phyloP scores from a whole-genome alignment of 345 rosid genomes.

The Hirschfeldia incana region DNA sequence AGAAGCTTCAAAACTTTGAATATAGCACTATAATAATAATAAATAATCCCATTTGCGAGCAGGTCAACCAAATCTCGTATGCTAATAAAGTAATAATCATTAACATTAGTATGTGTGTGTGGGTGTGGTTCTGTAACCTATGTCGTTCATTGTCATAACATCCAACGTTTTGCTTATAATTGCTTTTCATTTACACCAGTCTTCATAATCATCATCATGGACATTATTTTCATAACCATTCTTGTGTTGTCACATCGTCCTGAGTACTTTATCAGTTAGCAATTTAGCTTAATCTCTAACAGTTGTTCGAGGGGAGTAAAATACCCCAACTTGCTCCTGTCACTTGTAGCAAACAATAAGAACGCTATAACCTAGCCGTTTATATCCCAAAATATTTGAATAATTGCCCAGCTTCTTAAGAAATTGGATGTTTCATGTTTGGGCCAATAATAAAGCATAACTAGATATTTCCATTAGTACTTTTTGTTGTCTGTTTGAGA shows the following conservation, averaged over 20 bases:
- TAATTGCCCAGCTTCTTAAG: background rate
- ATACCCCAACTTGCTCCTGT: background rate
- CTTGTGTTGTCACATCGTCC: background rate
- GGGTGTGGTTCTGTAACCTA: background rate
- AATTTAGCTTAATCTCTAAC: background rate
- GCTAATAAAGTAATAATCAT: background rate
- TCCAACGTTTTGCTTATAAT: background rate
- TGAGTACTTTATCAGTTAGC: background rate
- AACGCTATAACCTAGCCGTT: background rate
- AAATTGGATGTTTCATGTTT: background rate
- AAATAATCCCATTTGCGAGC: slow-evolving; percentile 5
- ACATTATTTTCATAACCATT: background rate
- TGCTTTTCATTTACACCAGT: background rate
- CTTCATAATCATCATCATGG: background rate
- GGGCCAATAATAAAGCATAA: background rate
- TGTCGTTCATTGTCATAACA: background rate
- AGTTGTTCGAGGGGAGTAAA: background rate
- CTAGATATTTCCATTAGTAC: background rate
- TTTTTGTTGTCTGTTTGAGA: no score
- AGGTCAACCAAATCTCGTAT: slow-evolving; percentile 3
- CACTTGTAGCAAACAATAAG: background rate
- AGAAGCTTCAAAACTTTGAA: slow-evolving; percentile 28
- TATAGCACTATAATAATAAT: background rate
- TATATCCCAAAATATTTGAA: background rate
- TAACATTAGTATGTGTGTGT: background rate